Base-by-base conservation (phyloP, 2,329 filamentous ascomycete species). In the Ophiostoma sp. region DNA sequence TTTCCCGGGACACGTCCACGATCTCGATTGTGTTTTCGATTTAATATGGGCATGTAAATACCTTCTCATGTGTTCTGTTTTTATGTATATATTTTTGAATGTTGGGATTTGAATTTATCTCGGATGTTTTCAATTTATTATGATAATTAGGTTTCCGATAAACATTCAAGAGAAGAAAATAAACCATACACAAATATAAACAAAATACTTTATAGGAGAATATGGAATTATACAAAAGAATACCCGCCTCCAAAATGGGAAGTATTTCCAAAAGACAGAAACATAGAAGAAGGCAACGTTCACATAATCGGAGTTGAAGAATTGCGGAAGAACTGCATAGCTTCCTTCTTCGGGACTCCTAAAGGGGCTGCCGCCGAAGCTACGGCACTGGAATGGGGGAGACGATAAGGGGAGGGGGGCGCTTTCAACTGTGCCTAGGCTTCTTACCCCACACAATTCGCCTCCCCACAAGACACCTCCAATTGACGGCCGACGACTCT, bases 391-490 rank as follows among this genome's bases (percentile, higher is more conserved):
- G 59, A 22, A 42, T 15, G 57, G 33, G 31, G 57, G 31, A 19
- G 57, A 22, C 12, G n/a, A n/a, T n/a, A n/a, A n/a, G n/a, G n/a
- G n/a, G 55, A 28, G 22, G 55, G 28, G 22, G 19, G 28, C 33
- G 48, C 48, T 52, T 52, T 22, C 42, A 5, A 28, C 15, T 50
- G 42, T 33, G 42, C 64, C 45, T 52, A 52, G 66, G 66, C 45
- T 48, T 19, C 42, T 48, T 70, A 59, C 68, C 68, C 68, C 68
- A 70, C 68, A 70, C 31, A 42, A 9, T 19, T 25, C 28, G 42
- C 64, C 64, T 69, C 68, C 68, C 68, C 68, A 50, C 68, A 70
- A 59, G 2, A 42, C 68, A 6, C 17, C 64, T 33, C 25, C 25
- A 69, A 52, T 52, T 52, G 66, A 22, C 66, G 28, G 45, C 28